Base-by-base conservation (phyloP, 805 yeast genomes). In the Wickerhamiella shivajii region DNA sequence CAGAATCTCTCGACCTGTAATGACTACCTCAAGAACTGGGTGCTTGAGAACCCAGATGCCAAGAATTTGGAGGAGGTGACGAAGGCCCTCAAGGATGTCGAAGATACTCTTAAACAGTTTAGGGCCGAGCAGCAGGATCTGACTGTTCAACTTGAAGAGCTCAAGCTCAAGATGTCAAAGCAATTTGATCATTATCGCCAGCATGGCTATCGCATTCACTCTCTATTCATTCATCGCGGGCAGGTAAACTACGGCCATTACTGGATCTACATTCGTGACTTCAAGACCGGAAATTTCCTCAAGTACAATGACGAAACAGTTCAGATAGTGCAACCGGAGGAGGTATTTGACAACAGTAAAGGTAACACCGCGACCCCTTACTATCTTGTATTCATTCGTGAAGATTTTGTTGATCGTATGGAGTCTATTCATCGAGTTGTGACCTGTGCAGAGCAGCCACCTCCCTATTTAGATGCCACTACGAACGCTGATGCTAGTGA, bases 211-310 rank as follows among this genome's bases (percentile, higher is more conserved):
- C 66, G 79, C 0, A 64, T 90, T 9, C 87, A 85, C 59, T 93
- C 97, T 0, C 74, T 87, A 5, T 90, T 90, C 50, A 83, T 90
- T 30, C 98, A 90, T 53, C 63, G 95, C 32, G 98, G 98, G 5
- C 92, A 84, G 47, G 97, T 95, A 1, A 74, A 83, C 33, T 87
- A 80, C 50, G 98, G 98, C 2, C 98, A 90, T 55, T 90, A 90
- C 55, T 90, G 97, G 96, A 70, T 87, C 12, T 90, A 87, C 51
- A 85, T 90, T 41, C 71, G 69, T 39, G 97, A 90, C 54, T 69
- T 73, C 3, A 66, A 66, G 41, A 63, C 65, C 13, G 66, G 69
- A 18, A 58, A 78, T 14, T 90, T 73, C 69, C 64, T 95, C 40
- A 85, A 83, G 59, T 90, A 90, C 55, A 90, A 90, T 50, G 98